These are phyloP conservation scores for Penicillium malachiteum DNA, from an alignment of 495 filamentous ascomycete species.

Conservation along the genomic window DNA sequence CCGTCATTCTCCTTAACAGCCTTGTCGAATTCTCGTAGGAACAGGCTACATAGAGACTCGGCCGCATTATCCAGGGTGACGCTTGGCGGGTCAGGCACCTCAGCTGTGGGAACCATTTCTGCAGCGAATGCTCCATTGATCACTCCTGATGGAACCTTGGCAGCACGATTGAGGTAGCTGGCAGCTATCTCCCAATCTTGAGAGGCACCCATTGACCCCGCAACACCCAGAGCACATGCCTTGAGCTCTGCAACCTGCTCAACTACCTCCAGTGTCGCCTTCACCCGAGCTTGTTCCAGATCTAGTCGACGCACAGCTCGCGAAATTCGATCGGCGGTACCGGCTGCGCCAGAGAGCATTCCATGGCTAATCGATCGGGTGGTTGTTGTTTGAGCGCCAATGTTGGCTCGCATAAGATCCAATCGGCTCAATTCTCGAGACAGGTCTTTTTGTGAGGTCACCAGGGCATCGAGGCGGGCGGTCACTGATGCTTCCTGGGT, in stretches of 20 bases:
- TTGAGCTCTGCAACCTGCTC: slow-evolving; percentile 97
- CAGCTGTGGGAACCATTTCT: slow-evolving; percentile 88
- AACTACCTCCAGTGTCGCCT: slow-evolving; percentile 85
- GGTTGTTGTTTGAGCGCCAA: slow-evolving; percentile 83
- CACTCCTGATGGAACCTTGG: slow-evolving; percentile 74
- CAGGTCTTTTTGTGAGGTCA: slow-evolving; percentile 79
- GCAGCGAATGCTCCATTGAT: slow-evolving; percentile 85
- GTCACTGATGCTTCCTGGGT: slow-evolving; percentile 74
- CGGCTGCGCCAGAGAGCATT: slow-evolving; percentile 80
- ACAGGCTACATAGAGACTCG: slow-evolving; percentile 83
- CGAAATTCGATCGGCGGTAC: slow-evolving; percentile 84
- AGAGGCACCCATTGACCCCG: slow-evolving; percentile 92
- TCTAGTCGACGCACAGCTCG: slow-evolving; percentile 82
- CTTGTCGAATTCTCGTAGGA: slow-evolving; percentile 92
- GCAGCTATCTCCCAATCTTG: slow-evolving; percentile 99
- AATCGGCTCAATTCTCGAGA: slow-evolving; percentile 81
- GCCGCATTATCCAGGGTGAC: slow-evolving; percentile 84
- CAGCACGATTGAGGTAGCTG: slow-evolving; percentile 78
- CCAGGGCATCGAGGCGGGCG: slow-evolving; percentile 66
- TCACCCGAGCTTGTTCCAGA: slow-evolving; percentile 84
- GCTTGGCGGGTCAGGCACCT: slow-evolving; percentile 87
- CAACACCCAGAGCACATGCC: slow-evolving; percentile 91
- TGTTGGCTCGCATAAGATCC: slow-evolving; percentile 82
- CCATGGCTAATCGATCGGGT: slow-evolving; percentile 80
- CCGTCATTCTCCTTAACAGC: slow-evolving; percentile 83